phyloP scores from a whole-genome alignment of 2,329 filamentous ascomycete species.

The Pseudohalonectria lignicola region DNA sequence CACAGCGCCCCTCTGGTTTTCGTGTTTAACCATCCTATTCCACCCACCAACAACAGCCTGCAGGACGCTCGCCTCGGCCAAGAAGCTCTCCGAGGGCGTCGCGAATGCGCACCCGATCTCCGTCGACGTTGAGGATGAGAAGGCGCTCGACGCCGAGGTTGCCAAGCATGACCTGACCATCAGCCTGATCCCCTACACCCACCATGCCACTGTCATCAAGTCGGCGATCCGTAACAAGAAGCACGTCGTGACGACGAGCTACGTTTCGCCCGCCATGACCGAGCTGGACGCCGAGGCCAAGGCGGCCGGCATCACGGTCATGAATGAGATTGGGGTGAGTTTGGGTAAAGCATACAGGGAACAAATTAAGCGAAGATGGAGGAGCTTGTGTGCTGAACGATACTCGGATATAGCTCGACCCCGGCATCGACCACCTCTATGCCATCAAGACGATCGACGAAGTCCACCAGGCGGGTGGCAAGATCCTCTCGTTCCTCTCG shows the following conservation, averaged over 20 bases:
- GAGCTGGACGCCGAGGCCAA: constrained; percentile 76
- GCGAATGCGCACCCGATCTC: constrained; percentile 65
- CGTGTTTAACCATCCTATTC: not conserved
- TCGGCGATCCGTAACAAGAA: constrained; percentile 88
- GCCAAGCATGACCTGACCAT: constrained; percentile 72
- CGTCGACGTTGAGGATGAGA: constrained; percentile 69
- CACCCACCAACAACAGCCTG: constrained; percentile 45
- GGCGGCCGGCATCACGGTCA: constrained; percentile 87
- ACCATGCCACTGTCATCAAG: constrained; percentile 84
- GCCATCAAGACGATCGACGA: constrained; percentile 81
- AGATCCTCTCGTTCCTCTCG: constrained; percentile 69
- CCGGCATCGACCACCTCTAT: constrained; percentile 64
- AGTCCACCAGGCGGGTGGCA: constrained; percentile 80
- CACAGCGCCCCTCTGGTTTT: not conserved
- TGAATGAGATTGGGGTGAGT: constrained; percentile 79
- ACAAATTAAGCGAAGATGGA: no score
- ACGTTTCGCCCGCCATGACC: constrained; percentile 85
- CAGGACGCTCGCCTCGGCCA: constrained; percentile 65
- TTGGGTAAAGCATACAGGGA: not conserved
- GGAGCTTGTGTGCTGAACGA: constrained; percentile 12
- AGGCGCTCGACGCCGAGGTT: constrained; percentile 70
- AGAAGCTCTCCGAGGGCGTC: constrained; percentile 64
- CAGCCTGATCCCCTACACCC: constrained; percentile 82
- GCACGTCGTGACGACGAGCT: constrained; percentile 90
- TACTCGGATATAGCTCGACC: constrained; percentile 36